Conservation (phyloP, 129 eudicot genomes). For the Centella asiatica region DNA sequence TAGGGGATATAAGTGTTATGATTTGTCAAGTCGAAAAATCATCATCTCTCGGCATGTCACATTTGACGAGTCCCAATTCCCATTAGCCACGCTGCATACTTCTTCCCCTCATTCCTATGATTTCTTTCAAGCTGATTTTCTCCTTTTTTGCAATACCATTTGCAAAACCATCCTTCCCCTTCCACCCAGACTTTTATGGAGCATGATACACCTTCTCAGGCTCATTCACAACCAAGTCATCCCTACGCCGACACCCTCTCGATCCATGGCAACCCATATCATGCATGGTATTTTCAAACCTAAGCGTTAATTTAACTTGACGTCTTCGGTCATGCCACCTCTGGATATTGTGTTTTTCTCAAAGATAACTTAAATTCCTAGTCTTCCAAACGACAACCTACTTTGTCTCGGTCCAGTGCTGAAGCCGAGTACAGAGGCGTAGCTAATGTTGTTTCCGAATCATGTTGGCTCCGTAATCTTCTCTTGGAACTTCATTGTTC, state of each 20-base stretch:
- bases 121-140: not conserved
- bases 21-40: too few species aligned
- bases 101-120: not conserved
- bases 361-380: too few species aligned
- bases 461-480: too few species aligned
- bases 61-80: not conserved
- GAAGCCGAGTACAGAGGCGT: too few species aligned
- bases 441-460: too few species aligned
- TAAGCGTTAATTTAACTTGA: not conserved
- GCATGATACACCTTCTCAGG: not conserved
- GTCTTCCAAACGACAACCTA: too few species aligned
- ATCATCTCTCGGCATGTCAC: too few species aligned
- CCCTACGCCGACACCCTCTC: not conserved
- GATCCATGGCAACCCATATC: not conserved
- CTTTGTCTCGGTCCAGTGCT: too few species aligned
- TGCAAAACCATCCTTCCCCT: not conserved
- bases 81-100: not conserved
- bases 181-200: not conserved
- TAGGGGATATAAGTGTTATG: not conserved
- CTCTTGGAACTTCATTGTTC: too few species aligned
- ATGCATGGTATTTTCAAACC: slow-evolving; percentile 6
- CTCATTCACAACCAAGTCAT: not conserved
- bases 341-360: too few species aligned
- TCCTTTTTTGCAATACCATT: not conserved
- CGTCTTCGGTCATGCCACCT: not conserved